These are phyloP conservation scores for Oryza coarctata DNA, from an alignment of 176 grass and related monocot genomes.

Conservation along the genomic window DNA sequence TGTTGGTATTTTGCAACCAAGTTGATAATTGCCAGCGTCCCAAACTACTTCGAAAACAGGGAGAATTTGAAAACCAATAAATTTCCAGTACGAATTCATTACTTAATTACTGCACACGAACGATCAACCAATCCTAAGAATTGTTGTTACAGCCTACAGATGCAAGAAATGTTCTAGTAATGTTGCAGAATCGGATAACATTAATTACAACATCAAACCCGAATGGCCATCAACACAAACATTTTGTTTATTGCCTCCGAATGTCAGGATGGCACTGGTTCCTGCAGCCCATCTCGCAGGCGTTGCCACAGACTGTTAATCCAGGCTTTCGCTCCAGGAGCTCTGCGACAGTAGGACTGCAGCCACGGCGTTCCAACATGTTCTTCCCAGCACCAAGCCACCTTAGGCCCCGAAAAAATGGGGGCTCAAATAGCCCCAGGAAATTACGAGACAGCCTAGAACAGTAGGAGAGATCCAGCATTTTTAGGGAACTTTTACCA, in stretches of 20 bases:
- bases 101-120: not conserved
- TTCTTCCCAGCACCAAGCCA: conserved; percentile 94
- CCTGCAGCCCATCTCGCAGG: conserved; percentile 83
- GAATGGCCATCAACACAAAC: not conserved
- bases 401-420: conserved; percentile 72
- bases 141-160: not conserved
- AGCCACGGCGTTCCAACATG: conserved; percentile 39
- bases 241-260: conserved; percentile 8
- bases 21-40: no score
- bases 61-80: not conserved
- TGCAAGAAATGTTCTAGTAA: not conserved
- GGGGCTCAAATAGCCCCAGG: conserved; percentile 48
- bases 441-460: conserved; percentile 58
- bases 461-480: conserved; percentile 85
- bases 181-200: not conserved
- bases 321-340: conserved; percentile 56
- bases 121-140: not conserved
- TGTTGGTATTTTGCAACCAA: not conserved
- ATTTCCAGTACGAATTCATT: not conserved
- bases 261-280: conserved; percentile 64
- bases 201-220: conserved; percentile 18
- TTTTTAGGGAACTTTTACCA: conserved; percentile 59
- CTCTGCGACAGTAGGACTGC: conserved; percentile 45
- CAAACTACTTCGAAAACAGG: not conserved
- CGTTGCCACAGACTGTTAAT: conserved; percentile 64